These are phyloP conservation scores for Tremella mesenterica DNA, from an alignment of 768 basidiomycete species.

Conservation along the genomic window DNA sequence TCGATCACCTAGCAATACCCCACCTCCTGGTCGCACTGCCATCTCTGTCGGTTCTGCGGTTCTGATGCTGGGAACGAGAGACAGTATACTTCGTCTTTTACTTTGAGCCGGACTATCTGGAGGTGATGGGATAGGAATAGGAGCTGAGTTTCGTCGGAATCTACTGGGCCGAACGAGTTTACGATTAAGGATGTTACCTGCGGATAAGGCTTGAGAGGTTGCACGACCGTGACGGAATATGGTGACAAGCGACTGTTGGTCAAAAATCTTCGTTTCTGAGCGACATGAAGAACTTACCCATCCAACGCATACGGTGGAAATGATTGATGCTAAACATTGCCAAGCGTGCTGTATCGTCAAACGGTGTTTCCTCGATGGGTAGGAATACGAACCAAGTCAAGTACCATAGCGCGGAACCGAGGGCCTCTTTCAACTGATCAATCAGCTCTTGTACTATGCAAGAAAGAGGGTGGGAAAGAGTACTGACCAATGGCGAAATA, in stretches of 20 bases:
- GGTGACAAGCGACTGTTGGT: too few relatives aligned
- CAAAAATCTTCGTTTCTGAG: too few relatives aligned
- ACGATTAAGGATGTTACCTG: too few relatives aligned
- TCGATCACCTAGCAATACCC: not conserved
- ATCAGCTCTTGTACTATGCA: not conserved
- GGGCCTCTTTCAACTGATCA: not conserved
- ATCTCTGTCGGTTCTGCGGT: not conserved
- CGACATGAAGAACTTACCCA: too few relatives aligned
- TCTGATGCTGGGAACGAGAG: not conserved
- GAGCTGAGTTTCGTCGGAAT: too few relatives aligned
- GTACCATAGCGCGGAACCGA: not conserved
- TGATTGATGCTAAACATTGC: too few relatives aligned
- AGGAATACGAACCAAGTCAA: not conserved
- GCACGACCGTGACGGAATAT: too few relatives aligned
- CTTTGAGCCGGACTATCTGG: not conserved
- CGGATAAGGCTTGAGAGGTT: too few relatives aligned
- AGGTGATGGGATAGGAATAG: too few relatives aligned
- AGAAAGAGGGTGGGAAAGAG: not conserved
- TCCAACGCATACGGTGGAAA: too few relatives aligned
- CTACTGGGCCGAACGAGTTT: too few relatives aligned
- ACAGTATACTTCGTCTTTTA: not conserved
- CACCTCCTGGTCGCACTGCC: not conserved
- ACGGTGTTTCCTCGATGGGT: not conserved
- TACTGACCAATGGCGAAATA: not conserved
- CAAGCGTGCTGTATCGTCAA: not conserved